Evolutionary conservation across 2,329 filamentous ascomycete genomes (phyloP).

Genomic region (Neoscytalidium dimidiatum): DNA sequence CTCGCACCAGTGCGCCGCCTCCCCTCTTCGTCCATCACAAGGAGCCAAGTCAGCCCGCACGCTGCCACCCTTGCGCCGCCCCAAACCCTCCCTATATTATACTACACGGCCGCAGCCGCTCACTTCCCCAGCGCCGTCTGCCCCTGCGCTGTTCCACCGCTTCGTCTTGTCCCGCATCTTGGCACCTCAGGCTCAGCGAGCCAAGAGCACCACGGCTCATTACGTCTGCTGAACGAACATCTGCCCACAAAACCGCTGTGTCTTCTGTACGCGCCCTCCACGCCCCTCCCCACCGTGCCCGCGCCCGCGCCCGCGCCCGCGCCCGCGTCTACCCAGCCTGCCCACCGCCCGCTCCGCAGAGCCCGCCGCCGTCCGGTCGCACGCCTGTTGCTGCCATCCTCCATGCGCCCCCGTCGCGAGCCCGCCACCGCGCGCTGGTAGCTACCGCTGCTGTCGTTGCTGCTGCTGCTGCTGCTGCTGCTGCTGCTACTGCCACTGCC

Average conservation of each 20-base stretch:
- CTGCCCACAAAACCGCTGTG: background rate
- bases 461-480: background rate
- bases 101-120: background rate
- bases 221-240: background rate
- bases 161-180: conserved; percentile 19
- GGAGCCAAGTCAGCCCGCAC: background rate
- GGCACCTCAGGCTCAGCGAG: conserved; percentile 13
- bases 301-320: background rate
- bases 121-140: conserved; percentile 4
- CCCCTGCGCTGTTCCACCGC: conserved; percentile 18
- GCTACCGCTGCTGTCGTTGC: background rate
- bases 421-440: background rate
- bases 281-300: background rate
- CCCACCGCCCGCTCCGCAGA: too few species aligned
- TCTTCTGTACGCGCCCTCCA: background rate
- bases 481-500: too few species aligned
- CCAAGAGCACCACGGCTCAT: conserved; percentile 10
- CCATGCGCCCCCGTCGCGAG: background rate
- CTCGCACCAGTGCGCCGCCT: background rate
- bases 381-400: background rate
- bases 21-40: conserved; percentile 5
- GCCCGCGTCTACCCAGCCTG: too few species aligned
- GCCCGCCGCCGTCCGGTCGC: background rate
- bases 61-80: conserved; percentile 11
- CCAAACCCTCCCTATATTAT: conserved; percentile 13